Evolutionary conservation across 2,329 filamentous ascomycete species (phyloP).

Genomic region (Trichoderma simmonsii): DNA sequence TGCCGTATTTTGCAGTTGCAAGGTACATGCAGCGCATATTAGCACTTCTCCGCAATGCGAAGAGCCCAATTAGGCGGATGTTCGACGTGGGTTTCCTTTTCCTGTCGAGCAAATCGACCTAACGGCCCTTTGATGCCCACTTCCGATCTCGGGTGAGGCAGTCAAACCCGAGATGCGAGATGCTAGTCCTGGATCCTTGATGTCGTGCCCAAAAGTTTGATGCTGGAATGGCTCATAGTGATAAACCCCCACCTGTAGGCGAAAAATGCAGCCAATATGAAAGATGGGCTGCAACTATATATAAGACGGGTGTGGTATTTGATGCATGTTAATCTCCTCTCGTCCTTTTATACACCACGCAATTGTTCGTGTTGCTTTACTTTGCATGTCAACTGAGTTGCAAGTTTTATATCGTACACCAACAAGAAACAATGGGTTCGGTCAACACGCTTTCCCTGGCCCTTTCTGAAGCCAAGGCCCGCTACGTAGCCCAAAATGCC

Average conservation of each 20-base stretch:
- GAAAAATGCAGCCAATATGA: background rate
- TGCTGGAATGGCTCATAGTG: background rate
- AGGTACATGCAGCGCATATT: background rate
- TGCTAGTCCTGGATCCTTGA: background rate
- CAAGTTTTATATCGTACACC: background rate
- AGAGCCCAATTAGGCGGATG: background rate
- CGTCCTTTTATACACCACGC: background rate
- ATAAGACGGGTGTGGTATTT: background rate
- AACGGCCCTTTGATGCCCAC: background rate
- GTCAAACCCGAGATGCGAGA: background rate
- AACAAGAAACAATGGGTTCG: background rate
- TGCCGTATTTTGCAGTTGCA: background rate
- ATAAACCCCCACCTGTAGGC: background rate
- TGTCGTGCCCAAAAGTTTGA: background rate
- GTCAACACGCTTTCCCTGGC: conserved; percentile 23
- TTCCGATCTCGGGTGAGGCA: background rate
- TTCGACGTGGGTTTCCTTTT: conserved; percentile 8
- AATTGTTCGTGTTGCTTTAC: background rate
- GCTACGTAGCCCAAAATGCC: conserved; percentile 38
- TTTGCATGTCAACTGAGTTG: background rate
- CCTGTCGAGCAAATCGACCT: background rate
- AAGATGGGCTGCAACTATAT: background rate
- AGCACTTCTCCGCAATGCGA: background rate
- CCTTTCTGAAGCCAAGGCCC: conserved; percentile 32
- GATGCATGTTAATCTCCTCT: background rate